A percentile compares a stretch with the other conserved stretches of the same genome.
phyloP scores from a whole-genome alignment of 2,329 filamentous ascomycete species.

The Pseudogymnoascus sp. region DNA sequence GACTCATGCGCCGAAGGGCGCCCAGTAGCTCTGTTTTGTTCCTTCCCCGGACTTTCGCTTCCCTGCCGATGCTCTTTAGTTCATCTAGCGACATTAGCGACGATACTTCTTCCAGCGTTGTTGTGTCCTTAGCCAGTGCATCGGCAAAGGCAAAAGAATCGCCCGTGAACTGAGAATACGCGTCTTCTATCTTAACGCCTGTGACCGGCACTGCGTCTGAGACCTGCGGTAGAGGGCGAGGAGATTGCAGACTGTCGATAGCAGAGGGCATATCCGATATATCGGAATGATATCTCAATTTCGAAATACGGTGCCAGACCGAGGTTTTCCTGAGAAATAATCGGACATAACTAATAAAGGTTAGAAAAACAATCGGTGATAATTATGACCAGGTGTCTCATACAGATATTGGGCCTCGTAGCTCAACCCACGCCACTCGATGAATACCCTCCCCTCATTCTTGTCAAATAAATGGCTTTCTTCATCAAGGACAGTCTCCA shows the following conservation, averaged over 20 bases:
- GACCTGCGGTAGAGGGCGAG: slow-evolving; percentile 45
- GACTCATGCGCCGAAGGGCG: slow-evolving; percentile 66
- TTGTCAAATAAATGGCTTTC: slow-evolving; percentile 82
- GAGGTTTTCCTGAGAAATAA: slow-evolving; percentile 88
- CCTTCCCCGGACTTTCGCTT: slow-evolving; percentile 78
- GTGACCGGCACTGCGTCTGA: slow-evolving; percentile 17
- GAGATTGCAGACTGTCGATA: slow-evolving; percentile 55
- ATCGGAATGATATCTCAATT: slow-evolving; percentile 74
- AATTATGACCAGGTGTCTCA: slow-evolving; percentile 27
- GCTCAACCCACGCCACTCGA: slow-evolving; percentile 61
- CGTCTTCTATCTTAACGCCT: slow-evolving; percentile 14
- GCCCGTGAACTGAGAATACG: slow-evolving; percentile 29
- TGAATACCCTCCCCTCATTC: slow-evolving; percentile 70
- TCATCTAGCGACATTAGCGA: slow-evolving; percentile 80
- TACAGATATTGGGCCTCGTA: slow-evolving; percentile 92
- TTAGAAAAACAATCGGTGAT: slow-evolving; percentile 13
- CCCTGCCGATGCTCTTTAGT: slow-evolving; percentile 74
- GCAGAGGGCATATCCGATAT: slow-evolving; percentile 66
- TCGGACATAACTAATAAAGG: slow-evolving; percentile 65
- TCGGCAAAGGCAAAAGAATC: slow-evolving; percentile 72
- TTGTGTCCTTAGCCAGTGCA: slow-evolving; percentile 64
- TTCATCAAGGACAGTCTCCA: slow-evolving; percentile 83
- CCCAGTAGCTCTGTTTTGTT: slow-evolving; percentile 75
- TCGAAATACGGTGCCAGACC: slow-evolving; percentile 77
- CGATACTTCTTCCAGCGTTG: slow-evolving; percentile 73